A percentile compares a stretch with the other conserved stretches of the same genome.
Conservation (phyloP, 306 rosid species). For the Cucumis sativus region DNA sequence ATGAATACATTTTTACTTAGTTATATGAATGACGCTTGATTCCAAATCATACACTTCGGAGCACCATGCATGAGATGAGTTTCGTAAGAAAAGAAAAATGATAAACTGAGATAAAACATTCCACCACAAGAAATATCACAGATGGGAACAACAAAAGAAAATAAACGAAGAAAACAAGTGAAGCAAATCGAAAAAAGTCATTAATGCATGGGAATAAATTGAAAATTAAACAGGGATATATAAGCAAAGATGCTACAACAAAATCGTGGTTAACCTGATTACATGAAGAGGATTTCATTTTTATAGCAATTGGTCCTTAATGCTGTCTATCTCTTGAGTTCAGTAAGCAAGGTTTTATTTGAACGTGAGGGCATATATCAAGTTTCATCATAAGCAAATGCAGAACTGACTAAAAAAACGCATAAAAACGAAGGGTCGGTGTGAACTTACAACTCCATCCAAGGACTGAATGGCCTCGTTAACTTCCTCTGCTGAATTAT, state of each 20-base stretch:
- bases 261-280: not conserved
- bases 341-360: not conserved
- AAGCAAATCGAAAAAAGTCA: not conserved
- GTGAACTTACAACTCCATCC: slow-evolving; percentile 65
- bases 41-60: not conserved
- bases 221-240: not conserved
- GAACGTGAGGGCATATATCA: not conserved
- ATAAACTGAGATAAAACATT: not conserved
- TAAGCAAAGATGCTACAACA: not conserved
- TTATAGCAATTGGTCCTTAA: not conserved
- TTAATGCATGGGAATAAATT: not conserved
- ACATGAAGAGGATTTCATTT: not conserved
- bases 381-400: not conserved
- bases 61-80: not conserved
- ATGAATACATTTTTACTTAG: slow-evolving; percentile 10
- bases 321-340: not conserved
- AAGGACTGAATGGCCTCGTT: slow-evolving; percentile 59
- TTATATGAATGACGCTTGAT: not conserved
- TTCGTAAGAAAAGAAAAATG: not conserved
- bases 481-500: slow-evolving; percentile 48
- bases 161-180: not conserved
- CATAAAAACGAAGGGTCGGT: not conserved
- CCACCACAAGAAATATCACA: not conserved
- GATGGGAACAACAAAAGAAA: not conserved
- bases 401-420: not conserved